Conservation (phyloP, 768 basidiomycete species). For the Lentinula edodes region DNA sequence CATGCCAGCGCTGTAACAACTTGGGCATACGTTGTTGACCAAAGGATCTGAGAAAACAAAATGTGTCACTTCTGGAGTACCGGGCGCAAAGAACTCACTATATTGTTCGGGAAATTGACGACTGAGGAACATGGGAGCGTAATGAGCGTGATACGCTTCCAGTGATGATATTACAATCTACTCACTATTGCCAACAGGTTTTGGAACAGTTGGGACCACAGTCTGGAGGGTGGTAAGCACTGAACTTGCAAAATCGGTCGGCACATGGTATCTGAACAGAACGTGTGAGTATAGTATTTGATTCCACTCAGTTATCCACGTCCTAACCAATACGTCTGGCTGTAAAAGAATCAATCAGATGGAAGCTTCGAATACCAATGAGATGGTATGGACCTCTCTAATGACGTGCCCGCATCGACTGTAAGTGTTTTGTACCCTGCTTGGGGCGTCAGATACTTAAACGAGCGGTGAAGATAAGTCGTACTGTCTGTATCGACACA, state of each 20-base stretch:
- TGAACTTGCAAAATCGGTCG: constrained; percentile 66
- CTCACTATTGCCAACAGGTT: constrained; percentile 80
- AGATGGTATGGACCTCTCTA: constrained; percentile 37
- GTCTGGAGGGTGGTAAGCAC: constrained; percentile 50
- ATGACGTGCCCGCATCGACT: constrained; percentile 50
- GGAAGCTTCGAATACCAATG: constrained; percentile 6
- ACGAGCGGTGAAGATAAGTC: constrained; percentile 12
- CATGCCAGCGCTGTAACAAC: constrained; percentile 14
- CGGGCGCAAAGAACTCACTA: constrained; percentile 35
- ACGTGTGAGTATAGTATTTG: constrained; percentile 11
- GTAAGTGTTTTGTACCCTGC: constrained; percentile 63
- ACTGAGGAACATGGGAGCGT: constrained; percentile 25
- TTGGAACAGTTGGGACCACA: constrained; percentile 55
- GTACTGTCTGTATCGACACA: constrained; percentile 76
- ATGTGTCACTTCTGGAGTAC: constrained; percentile 8
- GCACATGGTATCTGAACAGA: constrained; percentile 56
- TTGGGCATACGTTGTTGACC: constrained; percentile 28
- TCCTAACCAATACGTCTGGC: constrained; percentile 56
- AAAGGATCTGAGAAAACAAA: constrained; percentile 22
- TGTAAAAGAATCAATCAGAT: constrained; percentile 19
- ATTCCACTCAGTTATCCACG: constrained; percentile 9
- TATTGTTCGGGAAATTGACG: constrained; percentile 69
- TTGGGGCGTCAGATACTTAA: constrained; percentile 6
- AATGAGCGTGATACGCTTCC: neutral
- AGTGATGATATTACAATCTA: constrained; percentile 6